phyloP scores from a whole-genome alignment of 106 monocot species.

The Allium cepa region DNA sequence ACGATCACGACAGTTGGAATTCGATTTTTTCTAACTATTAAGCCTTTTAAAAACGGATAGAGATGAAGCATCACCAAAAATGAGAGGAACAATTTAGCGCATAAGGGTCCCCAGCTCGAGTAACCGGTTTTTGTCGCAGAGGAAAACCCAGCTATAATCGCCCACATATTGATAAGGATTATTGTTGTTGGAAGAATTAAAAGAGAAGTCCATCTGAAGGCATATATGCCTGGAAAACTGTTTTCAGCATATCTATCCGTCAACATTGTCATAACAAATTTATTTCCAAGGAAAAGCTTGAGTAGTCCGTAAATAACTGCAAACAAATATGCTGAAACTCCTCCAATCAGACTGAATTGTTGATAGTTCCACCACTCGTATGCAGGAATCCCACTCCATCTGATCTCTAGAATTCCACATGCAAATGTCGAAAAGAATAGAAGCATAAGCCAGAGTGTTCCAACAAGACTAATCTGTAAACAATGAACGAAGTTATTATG shows the following conservation, averaged over 20 bases:
- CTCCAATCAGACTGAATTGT: slow-evolving; percentile 23
- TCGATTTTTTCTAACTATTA: slow-evolving; percentile 13
- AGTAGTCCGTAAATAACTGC: slow-evolving; percentile 15
- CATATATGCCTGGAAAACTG: slow-evolving; percentile 16
- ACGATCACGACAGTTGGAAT: slow-evolving; percentile 19
- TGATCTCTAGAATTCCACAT: slow-evolving; percentile 19
- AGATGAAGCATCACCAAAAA: slow-evolving; percentile 27
- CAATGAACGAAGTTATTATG: no score
- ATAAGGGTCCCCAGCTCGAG: slow-evolving; percentile 79
- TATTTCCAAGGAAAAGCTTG: slow-evolving; percentile 17
- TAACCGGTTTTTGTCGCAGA: slow-evolving; percentile 44
- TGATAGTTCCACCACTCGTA: slow-evolving; percentile 27
- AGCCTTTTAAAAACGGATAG: slow-evolving; percentile 20
- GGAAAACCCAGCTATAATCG: slow-evolving; percentile 20
- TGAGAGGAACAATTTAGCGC: slow-evolving; percentile 26
- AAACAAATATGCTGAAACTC: slow-evolving; percentile 15
- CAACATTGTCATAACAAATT: slow-evolving; percentile 8
- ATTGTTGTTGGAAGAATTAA: slow-evolving; percentile 17
- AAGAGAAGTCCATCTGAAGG: slow-evolving; percentile 23
- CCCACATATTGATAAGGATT: slow-evolving; percentile 18
- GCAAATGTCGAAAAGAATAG: slow-evolving; percentile 18
- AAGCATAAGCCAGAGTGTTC: slow-evolving; percentile 16
- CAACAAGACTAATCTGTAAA: slow-evolving; percentile 11
- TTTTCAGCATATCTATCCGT: slow-evolving; percentile 7
- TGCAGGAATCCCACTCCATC: slow-evolving; percentile 26